Evolutionary conservation across 495 filamentous ascomycete species (phyloP).

Genomic region (Aspergillus biplanus): DNA sequence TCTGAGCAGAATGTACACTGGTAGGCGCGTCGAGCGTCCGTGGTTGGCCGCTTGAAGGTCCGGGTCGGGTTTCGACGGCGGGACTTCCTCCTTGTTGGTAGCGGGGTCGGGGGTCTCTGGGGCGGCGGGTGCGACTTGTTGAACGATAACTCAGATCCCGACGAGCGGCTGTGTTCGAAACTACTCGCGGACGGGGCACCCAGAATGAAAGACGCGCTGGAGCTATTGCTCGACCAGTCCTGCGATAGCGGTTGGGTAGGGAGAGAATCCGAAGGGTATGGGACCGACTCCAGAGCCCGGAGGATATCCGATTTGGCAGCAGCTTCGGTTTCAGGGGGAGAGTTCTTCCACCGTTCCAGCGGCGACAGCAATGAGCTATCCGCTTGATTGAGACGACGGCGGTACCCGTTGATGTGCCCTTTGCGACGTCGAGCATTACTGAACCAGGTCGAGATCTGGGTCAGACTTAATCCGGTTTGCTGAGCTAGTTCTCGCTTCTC

Average conservation of each 20-base stretch:
- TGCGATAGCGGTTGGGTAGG: conserved; percentile 31
- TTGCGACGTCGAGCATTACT: conserved; percentile 31
- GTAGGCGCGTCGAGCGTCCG: no score
- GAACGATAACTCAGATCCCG: neutral
- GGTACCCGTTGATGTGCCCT: neutral
- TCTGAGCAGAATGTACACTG: no score
- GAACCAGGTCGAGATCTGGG: conserved; percentile 34
- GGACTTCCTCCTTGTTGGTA: neutral
- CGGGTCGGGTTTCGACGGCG: neutral
- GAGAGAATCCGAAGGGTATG: neutral
- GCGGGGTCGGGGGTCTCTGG: neutral
- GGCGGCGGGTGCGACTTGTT: conserved; percentile 37
- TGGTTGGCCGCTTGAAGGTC: no score
- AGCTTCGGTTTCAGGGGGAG: conserved; percentile 1
- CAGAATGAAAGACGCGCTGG: conserved; percentile 41
- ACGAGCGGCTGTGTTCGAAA: neutral
- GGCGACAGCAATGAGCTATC: neutral
- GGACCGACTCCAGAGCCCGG: neutral
- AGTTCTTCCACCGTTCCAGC: conserved; percentile 8
- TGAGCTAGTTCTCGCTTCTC: conserved; percentile 22
- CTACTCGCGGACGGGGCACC: neutral
- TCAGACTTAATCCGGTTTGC: conserved; percentile 24
- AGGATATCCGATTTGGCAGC: neutral
- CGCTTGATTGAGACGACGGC: neutral
- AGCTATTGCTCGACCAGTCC: conserved; percentile 55